A percentile compares a stretch with the other conserved stretches of the same genome.
Conservation (phyloP, 139 green algal species). For the Edaphochlamys debaryana region DNA sequence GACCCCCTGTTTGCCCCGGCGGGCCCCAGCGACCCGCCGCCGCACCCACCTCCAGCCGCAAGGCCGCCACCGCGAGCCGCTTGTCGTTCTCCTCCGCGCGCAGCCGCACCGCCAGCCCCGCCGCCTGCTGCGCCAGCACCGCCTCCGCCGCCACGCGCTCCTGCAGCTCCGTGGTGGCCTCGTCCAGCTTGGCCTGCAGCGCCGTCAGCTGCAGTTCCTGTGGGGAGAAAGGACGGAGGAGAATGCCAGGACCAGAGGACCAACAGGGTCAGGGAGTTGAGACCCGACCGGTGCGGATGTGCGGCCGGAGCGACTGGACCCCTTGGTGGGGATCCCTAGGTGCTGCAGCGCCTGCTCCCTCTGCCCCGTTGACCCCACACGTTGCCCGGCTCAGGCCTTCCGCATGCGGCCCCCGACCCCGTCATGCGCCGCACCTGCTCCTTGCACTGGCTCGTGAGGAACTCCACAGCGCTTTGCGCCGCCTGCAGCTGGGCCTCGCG, state of each 20-base stretch:
- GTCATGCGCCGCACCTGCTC: conserved; percentile 20
- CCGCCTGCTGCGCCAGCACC: conserved; percentile 8
- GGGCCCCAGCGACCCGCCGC: too few species aligned
- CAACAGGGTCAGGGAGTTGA: too few species aligned
- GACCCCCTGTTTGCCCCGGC: too few species aligned
- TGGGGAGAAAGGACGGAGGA: neutral
- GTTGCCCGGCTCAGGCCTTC: too few species aligned
- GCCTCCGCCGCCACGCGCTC: neutral
- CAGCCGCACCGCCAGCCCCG: conserved; percentile 5
- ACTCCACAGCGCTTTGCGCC: conserved; percentile 40
- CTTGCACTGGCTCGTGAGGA: conserved; percentile 48
- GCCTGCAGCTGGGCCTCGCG: conserved; percentile 38
- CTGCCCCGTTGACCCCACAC: too few species aligned
- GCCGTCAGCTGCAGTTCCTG: conserved; percentile 13
- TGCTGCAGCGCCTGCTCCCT: too few species aligned
- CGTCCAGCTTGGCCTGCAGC: conserved; percentile 15
- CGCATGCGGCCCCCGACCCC: neutral
- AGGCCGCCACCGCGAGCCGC: neutral
- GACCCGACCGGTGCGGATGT: too few species aligned
- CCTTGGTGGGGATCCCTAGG: too few species aligned
- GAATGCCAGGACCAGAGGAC: neutral
- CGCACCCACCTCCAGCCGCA: conserved; percentile 10
- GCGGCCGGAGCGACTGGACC: too few species aligned
- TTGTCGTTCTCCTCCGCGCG: conserved; percentile 21
- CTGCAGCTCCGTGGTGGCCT: neutral